These are phyloP conservation scores for Rosa persica DNA, from an alignment of 306 rosid genomes.

Conservation along the genomic window DNA sequence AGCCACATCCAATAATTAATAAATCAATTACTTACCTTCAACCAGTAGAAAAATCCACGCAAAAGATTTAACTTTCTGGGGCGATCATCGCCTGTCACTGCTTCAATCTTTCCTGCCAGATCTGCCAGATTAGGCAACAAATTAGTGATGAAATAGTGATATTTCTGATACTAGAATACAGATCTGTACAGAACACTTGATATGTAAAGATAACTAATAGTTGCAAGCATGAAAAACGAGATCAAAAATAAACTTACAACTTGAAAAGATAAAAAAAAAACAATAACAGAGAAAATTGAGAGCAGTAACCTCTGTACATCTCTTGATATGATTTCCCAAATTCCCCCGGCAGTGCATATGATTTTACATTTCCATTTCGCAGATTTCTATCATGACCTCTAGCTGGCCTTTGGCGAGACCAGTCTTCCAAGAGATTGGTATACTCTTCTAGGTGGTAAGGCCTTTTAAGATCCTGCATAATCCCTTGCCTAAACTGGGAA, in stretches of 20 bases:
- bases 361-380: conserved; percentile 33
- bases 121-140: conserved; percentile 46
- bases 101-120: conserved; percentile 25
- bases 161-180: neutral
- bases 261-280: neutral
- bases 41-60: conserved; percentile 75
- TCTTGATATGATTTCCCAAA: conserved; percentile 52
- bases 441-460: conserved; percentile 55
- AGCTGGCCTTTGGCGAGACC: conserved; percentile 19
- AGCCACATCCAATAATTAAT: neutral
- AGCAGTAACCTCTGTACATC: conserved; percentile 51
- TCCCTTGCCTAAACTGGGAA: conserved; percentile 52
- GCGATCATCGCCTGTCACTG: conserved; percentile 20
- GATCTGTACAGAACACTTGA: neutral
- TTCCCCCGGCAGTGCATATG: conserved; percentile 24
- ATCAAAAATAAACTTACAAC: neutral
- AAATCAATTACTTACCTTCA: conserved; percentile 47
- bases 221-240: neutral
- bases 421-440: conserved; percentile 13
- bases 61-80: conserved; percentile 49
- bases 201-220: neutral
- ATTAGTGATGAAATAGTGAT: neutral
- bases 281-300: neutral
- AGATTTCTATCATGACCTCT: conserved; percentile 27
- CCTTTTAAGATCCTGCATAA: conserved; percentile 49